Base-by-base conservation (phyloP, 805 yeast genomes). In the Saccharomycopsis fibuligera region DNA sequence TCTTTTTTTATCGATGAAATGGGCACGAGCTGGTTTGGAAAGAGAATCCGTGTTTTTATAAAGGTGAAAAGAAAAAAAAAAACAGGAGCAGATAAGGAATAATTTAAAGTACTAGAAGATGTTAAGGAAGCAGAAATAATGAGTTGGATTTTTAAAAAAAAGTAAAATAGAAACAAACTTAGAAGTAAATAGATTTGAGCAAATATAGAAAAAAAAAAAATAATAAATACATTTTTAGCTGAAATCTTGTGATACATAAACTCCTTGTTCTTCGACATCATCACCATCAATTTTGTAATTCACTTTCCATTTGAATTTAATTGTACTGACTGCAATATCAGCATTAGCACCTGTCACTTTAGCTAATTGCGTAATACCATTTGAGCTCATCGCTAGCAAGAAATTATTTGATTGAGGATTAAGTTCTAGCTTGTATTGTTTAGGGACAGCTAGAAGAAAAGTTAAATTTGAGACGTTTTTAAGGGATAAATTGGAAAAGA, bases 291-390 rank as follows among this genome's bases (percentile, higher is more conserved):
- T 60, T 9, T 59, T 57, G 61, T 76, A 86, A 49, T 75, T 75
- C 22, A 76, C 73, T 62, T 82, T 85, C 91, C 90, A 87, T 63
- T 86, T 83, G 50, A 87, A 70, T 63, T 84, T 86, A 56, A 83
- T 63, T n/a, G 69, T 66, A 12, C 64, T 62, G 4, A 52, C 35
- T 3, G 61, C 47, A 22, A 68, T 72, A 0, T 68, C 67, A 35
- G 62, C 63, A 29, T 63, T 68, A 31, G 73, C 58, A 44, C 64
- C 59, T 44, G 78, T 70, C 24, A 52, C 41, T 14, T 35, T 47
- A 8, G 51, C 53, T 30, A 65, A 69, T 63, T 86, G 93, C 3
- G 68, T 63, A 16, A 83, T 68, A 5, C 79, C 79, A 47, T 75
- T 70, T 31, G 61, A 63, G 41, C 68, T 69, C 47, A 69, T 70